These are phyloP conservation scores for Immersiporthe knoxdaviesiana DNA, from an alignment of 2,329 filamentous ascomycete genomes.

Conservation along the genomic window DNA sequence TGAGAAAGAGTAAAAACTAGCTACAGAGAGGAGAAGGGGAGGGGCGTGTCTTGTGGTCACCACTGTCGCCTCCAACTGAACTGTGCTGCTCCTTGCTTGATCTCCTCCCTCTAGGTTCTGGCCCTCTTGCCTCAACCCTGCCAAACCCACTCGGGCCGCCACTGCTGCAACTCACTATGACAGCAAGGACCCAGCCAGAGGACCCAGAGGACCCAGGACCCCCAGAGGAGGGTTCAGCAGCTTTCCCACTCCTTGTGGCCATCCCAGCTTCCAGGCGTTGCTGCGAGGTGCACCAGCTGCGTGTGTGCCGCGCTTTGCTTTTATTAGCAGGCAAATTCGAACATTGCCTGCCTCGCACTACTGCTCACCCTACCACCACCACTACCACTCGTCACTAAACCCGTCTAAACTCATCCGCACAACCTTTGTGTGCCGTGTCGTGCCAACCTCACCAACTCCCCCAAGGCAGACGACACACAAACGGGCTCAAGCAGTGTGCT, in stretches of 20 bases:
- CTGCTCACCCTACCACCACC: not conserved
- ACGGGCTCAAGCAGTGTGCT: not conserved
- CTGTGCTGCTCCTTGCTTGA: too few species aligned
- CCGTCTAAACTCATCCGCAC: not conserved
- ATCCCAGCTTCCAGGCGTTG: not conserved
- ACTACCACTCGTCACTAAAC: not conserved
- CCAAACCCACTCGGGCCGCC: not conserved
- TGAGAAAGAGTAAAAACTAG: not conserved
- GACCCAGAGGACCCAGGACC: not conserved
- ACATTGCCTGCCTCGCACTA: not conserved
- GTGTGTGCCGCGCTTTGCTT: not conserved
- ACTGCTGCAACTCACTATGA: conserved; percentile 1
- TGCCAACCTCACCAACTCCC: conserved; percentile 2
- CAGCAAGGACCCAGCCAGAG: not conserved
- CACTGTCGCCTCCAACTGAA: not conserved
- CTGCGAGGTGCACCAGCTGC: not conserved
- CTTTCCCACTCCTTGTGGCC: conserved; percentile 4
- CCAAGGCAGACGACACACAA: not conserved
- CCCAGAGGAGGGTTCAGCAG: not conserved
- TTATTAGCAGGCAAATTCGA: not conserved
- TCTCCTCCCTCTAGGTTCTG: not conserved
- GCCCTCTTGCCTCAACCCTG: not conserved
- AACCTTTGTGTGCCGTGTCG: not conserved
- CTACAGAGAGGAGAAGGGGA: not conserved
- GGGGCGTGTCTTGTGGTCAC: not conserved